Evolutionary conservation across 75 land plant species (phyloP), one percentile per base, ranked within the genome.

Genomic region (Cunninghamia lanceolata): DNA sequence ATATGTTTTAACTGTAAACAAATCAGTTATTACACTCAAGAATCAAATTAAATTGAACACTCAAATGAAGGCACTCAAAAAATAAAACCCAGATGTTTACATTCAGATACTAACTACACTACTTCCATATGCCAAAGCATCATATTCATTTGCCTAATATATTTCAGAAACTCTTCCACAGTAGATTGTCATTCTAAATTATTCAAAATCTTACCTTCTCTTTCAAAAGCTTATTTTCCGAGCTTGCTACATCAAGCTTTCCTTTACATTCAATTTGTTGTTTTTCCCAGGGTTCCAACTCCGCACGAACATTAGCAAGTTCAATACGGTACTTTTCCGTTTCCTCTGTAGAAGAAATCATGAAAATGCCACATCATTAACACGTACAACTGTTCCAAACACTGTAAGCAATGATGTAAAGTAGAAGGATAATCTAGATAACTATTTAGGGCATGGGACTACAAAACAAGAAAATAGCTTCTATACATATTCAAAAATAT

Each of bases 221-320:
- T 88, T 86, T 94, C 84, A 98, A 89, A 68, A 98, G 93, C 70
- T 93, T 94, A 43, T 86, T 92, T 82, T 95, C 99, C 79, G 92
- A 88, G 39, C 84, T 83, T 85, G 97, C 94, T 85, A 96, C 94
- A 80, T 94, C 94, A 89, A 95, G 92, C 86, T 93, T 94, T 82
- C 98, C 98, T 82, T 93, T 93, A 84, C 93, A 97, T 43, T 92
- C 97, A 89, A 95, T 98, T 43, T 93, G 81, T 77, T 95, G 93
- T 75, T 95, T 93, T 82, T 98, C 99, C 99, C 99, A 98, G 17
- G 99, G 99, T 86, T 98, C 97, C 54, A 98, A 86, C 87, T 98
- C 95, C 63, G 87, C 88, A 70, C 99, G 99, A 46, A 95, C 95
- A 13, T 73, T 86, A 21, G 86, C 84, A 71, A 98, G 95, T 86